Conservation (phyloP, 768 basidiomycete genomes). For the Leccinum pellstonianum region DNA sequence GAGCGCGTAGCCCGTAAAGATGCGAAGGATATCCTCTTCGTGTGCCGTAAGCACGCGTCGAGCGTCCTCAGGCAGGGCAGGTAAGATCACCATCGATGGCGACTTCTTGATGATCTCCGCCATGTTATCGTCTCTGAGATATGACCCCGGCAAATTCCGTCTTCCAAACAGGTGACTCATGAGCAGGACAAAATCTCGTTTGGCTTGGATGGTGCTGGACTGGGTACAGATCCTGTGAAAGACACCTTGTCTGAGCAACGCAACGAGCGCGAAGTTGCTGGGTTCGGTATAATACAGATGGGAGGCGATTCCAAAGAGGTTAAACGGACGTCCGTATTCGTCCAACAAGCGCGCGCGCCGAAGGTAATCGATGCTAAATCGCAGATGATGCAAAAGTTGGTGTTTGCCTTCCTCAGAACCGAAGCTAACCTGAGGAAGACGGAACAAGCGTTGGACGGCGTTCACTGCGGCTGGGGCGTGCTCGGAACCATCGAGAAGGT, state of each 20-base stretch:
- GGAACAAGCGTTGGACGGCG: constrained; percentile 51
- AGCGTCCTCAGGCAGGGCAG: constrained; percentile 43
- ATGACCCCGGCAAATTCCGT: constrained; percentile 48
- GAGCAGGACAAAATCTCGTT: constrained; percentile 50
- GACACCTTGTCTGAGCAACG: constrained; percentile 55
- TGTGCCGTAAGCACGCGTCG: constrained; percentile 44
- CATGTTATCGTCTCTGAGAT: constrained; percentile 38
- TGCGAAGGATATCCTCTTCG: constrained; percentile 46
- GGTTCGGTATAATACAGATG: constrained; percentile 68
- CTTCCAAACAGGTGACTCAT: constrained; percentile 68
- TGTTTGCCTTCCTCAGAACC: constrained; percentile 51
- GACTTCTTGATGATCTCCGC: constrained; percentile 40
- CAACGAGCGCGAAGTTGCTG: constrained; percentile 63
- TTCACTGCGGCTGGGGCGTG: constrained; percentile 46
- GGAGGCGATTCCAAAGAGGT: constrained; percentile 52
- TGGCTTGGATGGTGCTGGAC: constrained; percentile 38
- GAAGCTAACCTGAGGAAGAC: constrained; percentile 59
- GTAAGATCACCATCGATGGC: constrained; percentile 58
- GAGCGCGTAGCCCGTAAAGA: constrained; percentile 57
- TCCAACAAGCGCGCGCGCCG: constrained; percentile 56
- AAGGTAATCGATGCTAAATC: constrained; percentile 72
- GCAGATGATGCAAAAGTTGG: constrained; percentile 62
- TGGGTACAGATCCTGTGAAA: constrained; percentile 57
- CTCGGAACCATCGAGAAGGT: constrained; percentile 60
- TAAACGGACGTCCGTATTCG: constrained; percentile 52